These are phyloP conservation scores for Saccharomyces hybrid DNA, from an alignment of 1,139 yeast species.

Conservation along the genomic window DNA sequence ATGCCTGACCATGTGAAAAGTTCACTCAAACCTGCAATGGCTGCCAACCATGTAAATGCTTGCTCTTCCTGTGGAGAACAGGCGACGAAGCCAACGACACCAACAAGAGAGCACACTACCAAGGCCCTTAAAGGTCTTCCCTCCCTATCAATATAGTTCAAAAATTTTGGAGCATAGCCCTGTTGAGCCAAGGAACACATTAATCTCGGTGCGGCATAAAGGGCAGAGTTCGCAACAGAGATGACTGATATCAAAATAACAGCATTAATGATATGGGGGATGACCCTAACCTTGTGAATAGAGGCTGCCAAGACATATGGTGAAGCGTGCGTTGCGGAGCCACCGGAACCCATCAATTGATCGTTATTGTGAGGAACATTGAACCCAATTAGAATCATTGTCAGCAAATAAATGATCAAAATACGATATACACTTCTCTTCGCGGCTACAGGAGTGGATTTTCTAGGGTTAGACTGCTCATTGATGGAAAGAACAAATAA, in stretches of 20 bases:
- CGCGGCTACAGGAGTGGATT: slow-evolving; percentile 59
- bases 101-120: slow-evolving; percentile 61
- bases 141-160: slow-evolving; percentile 46
- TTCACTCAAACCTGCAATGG: slow-evolving; percentile 77
- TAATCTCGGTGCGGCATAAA: slow-evolving; percentile 75
- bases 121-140: slow-evolving; percentile 60
- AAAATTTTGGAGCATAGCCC: slow-evolving; percentile 59
- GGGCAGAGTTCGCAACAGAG: slow-evolving; percentile 70
- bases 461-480: slow-evolving; percentile 72
- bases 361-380: slow-evolving; percentile 53
- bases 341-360: slow-evolving; percentile 39
- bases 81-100: slow-evolving; percentile 66
- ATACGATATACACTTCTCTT: slow-evolving; percentile 73
- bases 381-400: slow-evolving; percentile 54
- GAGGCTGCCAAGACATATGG: slow-evolving; percentile 73
- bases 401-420: slow-evolving; percentile 49
- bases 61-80: slow-evolving; percentile 56
- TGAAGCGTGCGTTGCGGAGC: slow-evolving; percentile 44
- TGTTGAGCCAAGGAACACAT: slow-evolving; percentile 74
- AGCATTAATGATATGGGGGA: slow-evolving; percentile 68
- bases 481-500: slow-evolving; percentile 80
- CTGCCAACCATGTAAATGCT: slow-evolving; percentile 71
- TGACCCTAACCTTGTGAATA: slow-evolving; percentile 58
- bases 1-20: slow-evolving; percentile 78
- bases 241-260: slow-evolving; percentile 62